These are phyloP conservation scores for Cyamopsis tetragonoloba DNA, from an alignment of 306 rosid genomes.

Conservation along the genomic window DNA sequence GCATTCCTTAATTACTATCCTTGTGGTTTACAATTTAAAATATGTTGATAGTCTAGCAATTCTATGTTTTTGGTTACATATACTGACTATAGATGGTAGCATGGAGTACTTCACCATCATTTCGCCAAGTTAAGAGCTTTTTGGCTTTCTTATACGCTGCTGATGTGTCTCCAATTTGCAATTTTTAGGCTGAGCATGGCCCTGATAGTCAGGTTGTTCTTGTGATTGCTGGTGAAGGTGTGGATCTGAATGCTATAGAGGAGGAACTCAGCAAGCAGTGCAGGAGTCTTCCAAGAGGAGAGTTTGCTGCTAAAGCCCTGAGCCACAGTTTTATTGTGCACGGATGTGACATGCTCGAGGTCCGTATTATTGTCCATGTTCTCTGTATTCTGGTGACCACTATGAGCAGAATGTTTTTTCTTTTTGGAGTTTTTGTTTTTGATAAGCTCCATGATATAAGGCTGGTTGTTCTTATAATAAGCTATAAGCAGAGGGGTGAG, in stretches of 20 bases:
- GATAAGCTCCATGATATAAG: no score
- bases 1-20: neutral
- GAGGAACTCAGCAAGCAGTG: slow-evolving; percentile 78
- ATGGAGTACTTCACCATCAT: neutral
- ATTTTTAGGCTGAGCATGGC: slow-evolving; percentile 91
- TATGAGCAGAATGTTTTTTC: neutral
- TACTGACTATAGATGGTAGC: neutral
- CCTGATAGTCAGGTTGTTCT: slow-evolving; percentile 98
- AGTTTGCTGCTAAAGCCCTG: slow-evolving; percentile 71
- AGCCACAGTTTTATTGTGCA: slow-evolving; percentile 76
- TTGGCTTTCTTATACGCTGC: neutral
- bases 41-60: neutral
- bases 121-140: neutral
- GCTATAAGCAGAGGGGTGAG: no score
- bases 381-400: neutral
- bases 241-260: slow-evolving; percentile 57
- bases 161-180: slow-evolving; percentile 1
- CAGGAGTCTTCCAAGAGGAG: slow-evolving; percentile 80
- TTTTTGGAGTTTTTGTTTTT: no score
- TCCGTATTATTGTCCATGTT: slow-evolving; percentile 30
- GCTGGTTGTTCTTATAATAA: no score
- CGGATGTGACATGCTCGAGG: slow-evolving; percentile 81
- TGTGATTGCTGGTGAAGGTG: slow-evolving; percentile 77
- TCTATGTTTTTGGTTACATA: neutral
- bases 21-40: neutral